Evolutionary conservation across 805 yeast species (phyloP), one percentile per base, ranked within the genome.

Genomic region (Candida verbasci): DNA sequence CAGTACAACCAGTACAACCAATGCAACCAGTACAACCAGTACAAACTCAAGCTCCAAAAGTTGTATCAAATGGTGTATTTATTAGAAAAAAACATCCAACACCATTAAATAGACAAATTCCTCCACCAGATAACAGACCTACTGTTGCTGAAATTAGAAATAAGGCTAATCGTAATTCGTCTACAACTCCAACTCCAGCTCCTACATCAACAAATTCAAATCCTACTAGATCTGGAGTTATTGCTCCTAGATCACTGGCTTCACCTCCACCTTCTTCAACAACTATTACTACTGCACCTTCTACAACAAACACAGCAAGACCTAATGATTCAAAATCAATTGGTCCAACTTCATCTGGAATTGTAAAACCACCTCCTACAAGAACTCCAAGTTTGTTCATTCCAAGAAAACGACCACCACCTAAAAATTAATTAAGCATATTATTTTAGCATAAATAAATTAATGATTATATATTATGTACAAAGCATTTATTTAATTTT

Each of bases 281-380:
- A 11, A n/a, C 21, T 11, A 16, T 5, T 16, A 6, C 21, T 4
- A 17, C 6, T 5, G 4, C 31, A 17, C 5, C 15, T 11, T 14
- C 27, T 9, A 21, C 17, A 21, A 6, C 3, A 8, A n/a, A 9
- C 11, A n/a, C 7, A 7, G 4, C 20, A 4, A 29, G 20, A 24
- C 33, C 33, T 20, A 20, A 22, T 12, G 18, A 24, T 6, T 21
- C 33, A 25, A 29, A n/a, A 29, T 8, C 26, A 12, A 10, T 16
- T 18, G 34, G 29, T 12, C 43, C 40, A 9, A 27, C 43, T 17
- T 40, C 44, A 9, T 33, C 44, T 8, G 44, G 44, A 16, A 34
- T 32, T 5, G 25, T 40, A 10, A 33, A 16, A 33, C 39, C 37
- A 8, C 34, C 42, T 4, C 27, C 35, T 14, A 33, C 37, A 28